Percentiles rank a stretch among this genome's conserved stretches.
These are phyloP conservation scores for Chrysoporthe deuterocubensis DNA, from an alignment of 2,329 filamentous ascomycete genomes.

Conservation along the genomic window DNA sequence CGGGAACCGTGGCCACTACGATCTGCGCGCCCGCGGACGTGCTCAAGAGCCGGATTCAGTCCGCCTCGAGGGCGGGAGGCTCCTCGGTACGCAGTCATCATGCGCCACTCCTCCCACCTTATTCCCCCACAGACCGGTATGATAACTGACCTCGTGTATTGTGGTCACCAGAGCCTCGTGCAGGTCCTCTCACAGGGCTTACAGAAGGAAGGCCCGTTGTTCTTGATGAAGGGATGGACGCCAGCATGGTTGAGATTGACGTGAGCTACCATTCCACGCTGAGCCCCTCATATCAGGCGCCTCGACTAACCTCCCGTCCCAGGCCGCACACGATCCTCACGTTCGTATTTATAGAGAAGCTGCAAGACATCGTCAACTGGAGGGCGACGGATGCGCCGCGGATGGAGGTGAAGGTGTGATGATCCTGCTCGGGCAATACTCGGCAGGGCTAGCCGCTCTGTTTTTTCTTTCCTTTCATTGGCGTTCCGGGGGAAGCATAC, in stretches of 20 bases:
- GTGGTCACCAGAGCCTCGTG: constrained; percentile 35
- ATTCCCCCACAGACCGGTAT: not conserved
- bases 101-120: not conserved
- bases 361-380: constrained; percentile 39
- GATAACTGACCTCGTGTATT: not conserved
- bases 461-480: not conserved
- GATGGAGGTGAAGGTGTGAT: constrained; percentile 26
- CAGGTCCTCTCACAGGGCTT: constrained; percentile 41
- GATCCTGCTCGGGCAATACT: not conserved
- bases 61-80: constrained; percentile 32
- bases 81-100: not conserved
- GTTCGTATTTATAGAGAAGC: constrained; percentile 51
- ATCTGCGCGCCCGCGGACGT: constrained; percentile 51
- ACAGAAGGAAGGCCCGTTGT: constrained; percentile 44
- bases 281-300: no score
- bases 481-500: not conserved
- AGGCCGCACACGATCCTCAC: constrained; percentile 51
- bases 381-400: not conserved
- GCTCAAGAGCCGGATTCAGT: constrained; percentile 48
- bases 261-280: constrained; percentile 34
- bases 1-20: constrained; percentile 51
- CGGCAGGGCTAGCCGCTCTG: not conserved
- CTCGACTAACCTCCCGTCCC: not conserved
- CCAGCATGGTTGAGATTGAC: constrained; percentile 50
- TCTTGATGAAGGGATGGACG: constrained; percentile 52